Evolutionary conservation across 164 flowering plant genomes (phyloP).

Genomic region (Pachysandra terminalis): DNA sequence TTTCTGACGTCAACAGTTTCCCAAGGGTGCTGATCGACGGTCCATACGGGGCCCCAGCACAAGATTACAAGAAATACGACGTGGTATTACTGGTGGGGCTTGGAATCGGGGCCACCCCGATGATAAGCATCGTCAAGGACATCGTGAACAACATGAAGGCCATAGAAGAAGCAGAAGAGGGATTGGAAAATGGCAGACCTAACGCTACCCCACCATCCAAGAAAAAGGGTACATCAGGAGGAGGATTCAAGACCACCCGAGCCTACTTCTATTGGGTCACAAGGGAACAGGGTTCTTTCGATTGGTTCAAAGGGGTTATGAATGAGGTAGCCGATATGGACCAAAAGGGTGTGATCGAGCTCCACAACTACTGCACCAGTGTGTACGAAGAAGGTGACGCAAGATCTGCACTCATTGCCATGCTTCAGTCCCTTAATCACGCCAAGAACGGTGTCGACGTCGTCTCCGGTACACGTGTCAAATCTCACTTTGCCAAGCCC

Average conservation of each 20-base stretch:
- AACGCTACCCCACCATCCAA: no score
- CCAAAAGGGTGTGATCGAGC: background rate
- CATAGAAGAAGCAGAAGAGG: no score
- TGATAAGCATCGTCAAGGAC: slow-evolving; percentile 45
- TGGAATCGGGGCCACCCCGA: slow-evolving; percentile 48
- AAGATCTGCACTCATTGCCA: background rate
- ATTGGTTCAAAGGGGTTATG: background rate
- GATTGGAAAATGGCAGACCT: no score
- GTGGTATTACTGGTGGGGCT: slow-evolving; percentile 39
- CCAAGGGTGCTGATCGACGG: slow-evolving; percentile 42
- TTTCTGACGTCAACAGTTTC: no score
- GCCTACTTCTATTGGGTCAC: background rate
- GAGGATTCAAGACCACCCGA: background rate
- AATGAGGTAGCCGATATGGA: background rate
- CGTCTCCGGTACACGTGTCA: background rate
- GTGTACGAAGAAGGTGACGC: background rate
- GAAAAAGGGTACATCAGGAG: no score
- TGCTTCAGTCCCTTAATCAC: background rate
- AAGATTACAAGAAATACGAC: slow-evolving; percentile 40
- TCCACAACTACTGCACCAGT: background rate
- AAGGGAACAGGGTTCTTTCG: background rate
- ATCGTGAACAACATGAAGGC: slow-evolving; percentile 25
- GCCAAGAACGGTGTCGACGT: background rate
- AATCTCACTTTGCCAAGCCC: background rate
- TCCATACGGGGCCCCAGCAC: slow-evolving; percentile 51